These are phyloP conservation scores for Hygrocybe coccinea DNA, from an alignment of 768 basidiomycete genomes.

Conservation along the genomic window DNA sequence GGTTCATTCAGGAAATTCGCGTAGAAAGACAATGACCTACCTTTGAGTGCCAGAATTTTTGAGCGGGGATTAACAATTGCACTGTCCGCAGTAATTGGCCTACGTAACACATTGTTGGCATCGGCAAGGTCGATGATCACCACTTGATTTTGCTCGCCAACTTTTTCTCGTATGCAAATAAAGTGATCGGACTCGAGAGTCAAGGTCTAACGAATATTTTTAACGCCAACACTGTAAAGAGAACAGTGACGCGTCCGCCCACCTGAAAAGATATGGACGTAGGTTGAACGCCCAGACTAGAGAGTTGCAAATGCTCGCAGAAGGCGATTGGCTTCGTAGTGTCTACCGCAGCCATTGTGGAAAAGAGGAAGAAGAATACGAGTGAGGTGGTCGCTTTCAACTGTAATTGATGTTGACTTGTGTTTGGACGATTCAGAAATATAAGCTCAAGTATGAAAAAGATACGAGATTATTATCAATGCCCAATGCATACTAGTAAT, in stretches of 20 bases:
- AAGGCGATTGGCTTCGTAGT: constrained; percentile 78
- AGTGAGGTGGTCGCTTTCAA: background rate
- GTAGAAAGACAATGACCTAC: constrained; percentile 37
- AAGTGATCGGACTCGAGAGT: constrained; percentile 98
- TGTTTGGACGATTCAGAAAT: background rate
- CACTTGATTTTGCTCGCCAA: constrained; percentile 93
- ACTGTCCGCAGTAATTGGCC: constrained; percentile 96
- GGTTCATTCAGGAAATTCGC: constrained; percentile 10
- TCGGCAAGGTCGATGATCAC: constrained; percentile 98
- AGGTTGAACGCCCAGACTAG: constrained; percentile 92
- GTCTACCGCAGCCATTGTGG: constrained; percentile 20
- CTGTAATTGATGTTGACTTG: background rate
- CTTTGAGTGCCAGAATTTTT: constrained; percentile 95
- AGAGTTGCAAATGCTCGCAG: constrained; percentile 90
- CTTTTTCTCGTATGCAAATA: constrained; percentile 95
- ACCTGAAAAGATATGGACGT: constrained; percentile 97
- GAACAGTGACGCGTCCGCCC: constrained; percentile 36
- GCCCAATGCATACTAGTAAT: background rate
- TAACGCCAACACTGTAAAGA: constrained; percentile 32
- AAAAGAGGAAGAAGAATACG: background rate
- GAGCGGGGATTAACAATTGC: constrained; percentile 97
- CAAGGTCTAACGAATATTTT: constrained; percentile 53
- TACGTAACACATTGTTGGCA: constrained; percentile 93
- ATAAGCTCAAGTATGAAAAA: too few species aligned
- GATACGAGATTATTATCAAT: background rate